These are phyloP conservation scores for Ustilago shanxiensis DNA, from an alignment of 1,284 basidiomycete species.

Conservation along the genomic window DNA sequence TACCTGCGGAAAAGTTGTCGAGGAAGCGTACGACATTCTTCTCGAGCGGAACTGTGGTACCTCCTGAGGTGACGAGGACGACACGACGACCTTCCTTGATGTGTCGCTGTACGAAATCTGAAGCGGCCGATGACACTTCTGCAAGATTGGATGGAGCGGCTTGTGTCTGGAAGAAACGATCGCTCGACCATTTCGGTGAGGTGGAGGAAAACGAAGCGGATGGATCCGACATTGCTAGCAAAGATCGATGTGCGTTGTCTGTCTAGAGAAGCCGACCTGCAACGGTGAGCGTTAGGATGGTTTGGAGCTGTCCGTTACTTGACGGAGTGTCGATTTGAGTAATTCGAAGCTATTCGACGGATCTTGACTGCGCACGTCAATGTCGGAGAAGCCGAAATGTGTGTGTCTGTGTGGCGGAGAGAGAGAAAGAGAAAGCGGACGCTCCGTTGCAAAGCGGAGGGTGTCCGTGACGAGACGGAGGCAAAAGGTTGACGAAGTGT, in stretches of 20 bases:
- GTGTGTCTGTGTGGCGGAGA: no score
- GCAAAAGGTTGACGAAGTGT: not conserved
- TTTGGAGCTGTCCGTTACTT: not conserved
- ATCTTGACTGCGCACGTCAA: no score
- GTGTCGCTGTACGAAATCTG: slow-evolving; percentile 79
- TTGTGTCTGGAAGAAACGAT: slow-evolving; percentile 63
- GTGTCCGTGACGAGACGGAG: not conserved
- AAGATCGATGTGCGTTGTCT: not conserved
- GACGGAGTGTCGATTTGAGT: not conserved
- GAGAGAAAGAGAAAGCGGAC: not conserved
- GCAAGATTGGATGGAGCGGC: slow-evolving; percentile 46
- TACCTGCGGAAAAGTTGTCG: slow-evolving; percentile 98
- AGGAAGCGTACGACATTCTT: slow-evolving; percentile 83
- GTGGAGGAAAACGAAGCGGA: slow-evolving; percentile 28
- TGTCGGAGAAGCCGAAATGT: not conserved
- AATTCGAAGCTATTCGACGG: no score
- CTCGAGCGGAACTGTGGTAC: slow-evolving; percentile 68
- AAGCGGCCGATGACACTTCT: slow-evolving; percentile 30
- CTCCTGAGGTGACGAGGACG: slow-evolving; percentile 82
- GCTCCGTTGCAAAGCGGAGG: not conserved
- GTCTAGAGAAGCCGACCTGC: no score
- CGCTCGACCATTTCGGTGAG: slow-evolving; percentile 47
- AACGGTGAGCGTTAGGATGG: no score
- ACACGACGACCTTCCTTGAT: slow-evolving; percentile 78
- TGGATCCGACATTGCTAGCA: slow-evolving; percentile 33